Evolutionary conservation across 768 basidiomycete species (phyloP).

Genomic region (Tylopilus plumbeoviolaceoides): DNA sequence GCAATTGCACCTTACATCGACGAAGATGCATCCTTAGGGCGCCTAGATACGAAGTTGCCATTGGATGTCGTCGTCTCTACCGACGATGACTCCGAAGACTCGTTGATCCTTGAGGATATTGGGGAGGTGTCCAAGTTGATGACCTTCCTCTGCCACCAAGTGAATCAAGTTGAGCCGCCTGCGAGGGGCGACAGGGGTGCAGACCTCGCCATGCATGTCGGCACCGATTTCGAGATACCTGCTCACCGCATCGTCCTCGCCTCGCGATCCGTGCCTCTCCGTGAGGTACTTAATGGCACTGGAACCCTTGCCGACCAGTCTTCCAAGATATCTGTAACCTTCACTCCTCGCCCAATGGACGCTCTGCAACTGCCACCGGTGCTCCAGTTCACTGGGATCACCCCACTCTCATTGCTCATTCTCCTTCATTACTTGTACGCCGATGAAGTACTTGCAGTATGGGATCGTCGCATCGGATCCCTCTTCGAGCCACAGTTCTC

Average conservation of each 20-base stretch:
- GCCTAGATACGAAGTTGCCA: neutral
- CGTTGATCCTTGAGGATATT: conserved; percentile 34
- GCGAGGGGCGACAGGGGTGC: conserved; percentile 43
- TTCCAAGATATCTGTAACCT: conserved; percentile 30
- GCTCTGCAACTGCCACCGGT: neutral
- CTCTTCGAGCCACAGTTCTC: conserved; percentile 40
- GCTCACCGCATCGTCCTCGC: conserved; percentile 66
- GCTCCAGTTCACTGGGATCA: conserved; percentile 47
- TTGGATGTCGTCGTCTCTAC: conserved; percentile 4
- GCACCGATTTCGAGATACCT: conserved; percentile 45
- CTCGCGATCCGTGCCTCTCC: conserved; percentile 49
- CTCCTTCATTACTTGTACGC: conserved; percentile 85
- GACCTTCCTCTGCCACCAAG: conserved; percentile 4
- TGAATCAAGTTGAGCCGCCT: neutral
- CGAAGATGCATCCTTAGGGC: neutral
- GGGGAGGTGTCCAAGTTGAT: conserved; percentile 27
- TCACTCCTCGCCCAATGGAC: conserved; percentile 7
- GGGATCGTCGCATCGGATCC: conserved; percentile 68
- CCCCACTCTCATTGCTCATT: conserved; percentile 66
- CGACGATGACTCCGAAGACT: conserved; percentile 40
- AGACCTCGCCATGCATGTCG: conserved; percentile 53
- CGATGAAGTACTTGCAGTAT: conserved; percentile 76
- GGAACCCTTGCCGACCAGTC: conserved; percentile 24
- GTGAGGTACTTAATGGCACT: conserved; percentile 37
- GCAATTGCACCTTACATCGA: conserved; percentile 56